Evolutionary conservation across 768 basidiomycete species (phyloP), one percentile per base, ranked within the genome.

Genomic region (Russula foetens): DNA sequence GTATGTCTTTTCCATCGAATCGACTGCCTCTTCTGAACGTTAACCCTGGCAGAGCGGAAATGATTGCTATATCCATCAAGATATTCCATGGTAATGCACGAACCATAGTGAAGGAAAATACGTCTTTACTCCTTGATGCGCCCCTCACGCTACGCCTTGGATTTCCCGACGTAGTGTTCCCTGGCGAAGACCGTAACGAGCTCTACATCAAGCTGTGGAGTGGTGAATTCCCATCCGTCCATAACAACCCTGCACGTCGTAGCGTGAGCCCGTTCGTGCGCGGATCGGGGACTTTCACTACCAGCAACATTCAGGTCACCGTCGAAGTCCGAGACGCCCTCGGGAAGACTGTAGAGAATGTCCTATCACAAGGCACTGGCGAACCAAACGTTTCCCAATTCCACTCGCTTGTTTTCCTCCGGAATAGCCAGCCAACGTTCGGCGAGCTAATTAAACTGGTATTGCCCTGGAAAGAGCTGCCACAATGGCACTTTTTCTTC

Each of bases 191-290:
- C n/a, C 85, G 96, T 17, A 98, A 98, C 68, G 96, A 98, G 65
- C 79, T 98, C 14, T 98, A 98, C 72, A 82, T 98, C 75, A 97
- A 97, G 71, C 81, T 98, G 0, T 98, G 94, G 94, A 88, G 85
- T 57, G 96, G 92, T 41, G 89, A 93, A 63, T 98, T 98, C 69
- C 74, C 79, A 2, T 74, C 82, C 0, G 76, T 81, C 3, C 80
- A 81, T 60, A 73, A 71, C 44, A 73, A 74, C 28, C 73, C 76
- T 45, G 77, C 86, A 3, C 86, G 86, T 46, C 72, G 76, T 29
- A 81, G 77, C 64, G 77, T 90, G 52, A 79, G 77, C 63, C 75
- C 72, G 57, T 82, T 89, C 71, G 78, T 84, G 23, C 80, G 86
- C 55, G 77, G 77, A 53, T 76, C 77, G 62, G 77, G 85, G 63